Base-by-base conservation (phyloP, 139 green algal species). In the Zygnema cylindricum region DNA sequence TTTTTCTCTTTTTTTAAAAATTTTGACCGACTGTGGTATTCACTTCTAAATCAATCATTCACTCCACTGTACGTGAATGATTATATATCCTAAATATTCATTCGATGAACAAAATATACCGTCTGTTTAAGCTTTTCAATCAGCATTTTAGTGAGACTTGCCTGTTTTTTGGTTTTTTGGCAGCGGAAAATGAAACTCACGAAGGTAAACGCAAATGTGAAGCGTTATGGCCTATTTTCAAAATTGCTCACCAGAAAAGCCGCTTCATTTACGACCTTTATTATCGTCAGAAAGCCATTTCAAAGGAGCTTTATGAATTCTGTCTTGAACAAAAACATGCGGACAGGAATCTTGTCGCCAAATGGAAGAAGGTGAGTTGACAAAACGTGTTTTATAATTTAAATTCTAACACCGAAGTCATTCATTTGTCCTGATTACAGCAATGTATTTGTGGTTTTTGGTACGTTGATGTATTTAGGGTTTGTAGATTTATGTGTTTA, bases 121-220 rank as follows among this genome's bases (percentile, higher is more conserved):
- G n/a, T n/a, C n/a, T n/a, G n/a, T n/a, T n/a, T n/a, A n/a, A n/a
- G n/a, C n/a, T n/a, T n/a, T n/a, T n/a, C n/a, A n/a, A n/a, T n/a
- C n/a, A n/a, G n/a, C n/a, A n/a, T n/a, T n/a, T n/a, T n/a, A n/a
- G n/a, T n/a, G n/a, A n/a, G n/a, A n/a, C n/a, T n/a, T n/a, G n/a
- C n/a, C n/a, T n/a, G n/a, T n/a, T n/a, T n/a, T n/a, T n/a, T n/a
- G n/a, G n/a, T n/a, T n/a, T n/a, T n/a, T n/a, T 69, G 77, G 21
- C 81, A 91, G 86, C 87, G 38, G 87, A 91, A 78, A 93, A 90
- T 39, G 89, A 92, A 25, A 84, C 76, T 0, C 89, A 92, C 87
- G 87, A 93, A 36, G 89, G 89, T 43, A 92, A 91, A 77, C 76
- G 89, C 33, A 92, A 92, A 75, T 93, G 87, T 77, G 89, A 92